A percentile compares a stretch with the other conserved stretches of the same genome.
These are phyloP conservation scores for Venturia nashicola DNA, from an alignment of 2,329 filamentous ascomycete genomes.

Conservation along the genomic window DNA sequence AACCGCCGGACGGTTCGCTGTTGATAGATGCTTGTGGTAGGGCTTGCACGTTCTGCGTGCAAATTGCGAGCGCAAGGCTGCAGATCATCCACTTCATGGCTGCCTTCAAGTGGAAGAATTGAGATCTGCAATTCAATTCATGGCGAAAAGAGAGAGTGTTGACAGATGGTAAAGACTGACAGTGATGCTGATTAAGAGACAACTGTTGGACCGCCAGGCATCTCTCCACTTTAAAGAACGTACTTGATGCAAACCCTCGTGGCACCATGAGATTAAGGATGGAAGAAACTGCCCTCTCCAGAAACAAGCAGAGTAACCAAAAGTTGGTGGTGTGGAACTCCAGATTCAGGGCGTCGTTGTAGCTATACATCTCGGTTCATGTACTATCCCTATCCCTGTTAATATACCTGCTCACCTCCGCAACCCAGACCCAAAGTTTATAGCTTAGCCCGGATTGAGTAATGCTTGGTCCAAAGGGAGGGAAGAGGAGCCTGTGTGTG, in stretches of 20 bases:
- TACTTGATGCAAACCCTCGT: background rate
- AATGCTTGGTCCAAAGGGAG: background rate
- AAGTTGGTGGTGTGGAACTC: background rate
- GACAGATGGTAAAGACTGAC: background rate
- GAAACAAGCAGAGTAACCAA: background rate
- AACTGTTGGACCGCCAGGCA: background rate
- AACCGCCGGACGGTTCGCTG: background rate
- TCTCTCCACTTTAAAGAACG: background rate
- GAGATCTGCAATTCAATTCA: background rate
- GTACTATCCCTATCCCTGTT: background rate
- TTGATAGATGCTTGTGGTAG: background rate
- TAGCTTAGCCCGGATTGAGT: background rate
- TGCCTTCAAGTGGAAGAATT: background rate
- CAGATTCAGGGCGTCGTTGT: background rate
- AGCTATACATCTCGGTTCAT: background rate
- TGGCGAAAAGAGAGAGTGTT: background rate
- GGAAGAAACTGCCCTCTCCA: background rate
- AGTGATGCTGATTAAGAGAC: background rate
- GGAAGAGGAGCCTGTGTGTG: background rate
- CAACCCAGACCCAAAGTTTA: background rate
- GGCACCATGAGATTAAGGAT: background rate
- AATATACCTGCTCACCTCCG: constrained; percentile 1
- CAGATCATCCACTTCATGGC: background rate
- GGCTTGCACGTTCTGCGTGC: background rate
- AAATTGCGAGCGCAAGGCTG: background rate